Evolutionary conservation across 2,329 filamentous ascomycete species (phyloP).

Genomic region (Rutstroemia sp.): DNA sequence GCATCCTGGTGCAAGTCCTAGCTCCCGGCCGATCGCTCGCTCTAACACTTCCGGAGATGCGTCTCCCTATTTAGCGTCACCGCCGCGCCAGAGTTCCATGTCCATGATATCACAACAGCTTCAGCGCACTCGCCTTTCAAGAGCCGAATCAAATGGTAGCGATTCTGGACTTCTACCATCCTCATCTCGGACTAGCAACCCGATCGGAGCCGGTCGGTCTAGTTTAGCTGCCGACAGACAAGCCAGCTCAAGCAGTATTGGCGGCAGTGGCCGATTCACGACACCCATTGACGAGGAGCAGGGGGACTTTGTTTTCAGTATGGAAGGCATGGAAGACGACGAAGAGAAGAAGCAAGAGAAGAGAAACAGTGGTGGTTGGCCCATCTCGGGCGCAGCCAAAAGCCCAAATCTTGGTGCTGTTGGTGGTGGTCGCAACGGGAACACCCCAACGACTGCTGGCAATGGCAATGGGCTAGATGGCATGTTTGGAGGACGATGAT

Average conservation of each 20-base stretch:
- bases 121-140: constrained; percentile 46
- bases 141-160: constrained; percentile 35
- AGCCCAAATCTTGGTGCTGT: constrained; percentile 21
- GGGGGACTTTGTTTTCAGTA: constrained; percentile 55
- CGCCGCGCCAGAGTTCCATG: constrained; percentile 37
- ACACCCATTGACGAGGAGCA: constrained; percentile 61
- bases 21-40: constrained; percentile 36
- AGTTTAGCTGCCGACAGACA: constrained; percentile 46
- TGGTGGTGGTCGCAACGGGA: constrained; percentile 14
- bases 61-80: constrained; percentile 28
- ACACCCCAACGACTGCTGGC: background rate
- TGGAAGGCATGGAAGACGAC: constrained; percentile 59
- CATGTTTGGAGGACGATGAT: constrained; percentile 17
- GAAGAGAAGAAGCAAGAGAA: constrained; percentile 40
- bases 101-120: constrained; percentile 55
- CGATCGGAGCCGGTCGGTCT: constrained; percentile 31
- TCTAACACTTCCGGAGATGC: constrained; percentile 24
- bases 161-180: constrained; percentile 45
- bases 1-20: constrained; percentile 41
- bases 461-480: constrained; percentile 11
- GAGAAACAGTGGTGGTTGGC: constrained; percentile 28
- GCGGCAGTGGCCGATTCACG: constrained; percentile 47
- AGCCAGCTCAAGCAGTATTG: constrained; percentile 48
- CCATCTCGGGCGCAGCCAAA: constrained; percentile 17
- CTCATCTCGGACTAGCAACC: constrained; percentile 34